Percentiles rank a stretch among this genome's conserved stretches.
phyloP scores from a whole-genome alignment of 1,284 basidiomycete genomes.

The Heterobasidion irregulare region DNA sequence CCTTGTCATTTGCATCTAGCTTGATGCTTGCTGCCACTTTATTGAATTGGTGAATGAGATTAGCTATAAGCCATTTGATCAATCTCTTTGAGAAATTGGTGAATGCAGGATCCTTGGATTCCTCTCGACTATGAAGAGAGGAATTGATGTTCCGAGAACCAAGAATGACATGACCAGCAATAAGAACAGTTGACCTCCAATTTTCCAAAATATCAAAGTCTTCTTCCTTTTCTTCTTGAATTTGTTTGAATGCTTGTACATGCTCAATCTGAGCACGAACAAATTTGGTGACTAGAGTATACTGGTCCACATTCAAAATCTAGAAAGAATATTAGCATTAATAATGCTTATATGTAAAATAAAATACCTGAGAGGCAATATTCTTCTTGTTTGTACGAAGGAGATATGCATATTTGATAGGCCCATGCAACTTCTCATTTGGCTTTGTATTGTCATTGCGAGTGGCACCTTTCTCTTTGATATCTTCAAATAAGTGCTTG shows the following conservation, averaged over 20 bases:
- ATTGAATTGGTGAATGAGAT: background rate
- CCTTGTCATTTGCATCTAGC: background rate
- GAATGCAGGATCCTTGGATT: background rate
- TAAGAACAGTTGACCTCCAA: background rate
- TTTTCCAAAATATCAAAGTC: background rate
- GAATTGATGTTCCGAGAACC: background rate
- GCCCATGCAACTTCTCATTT: constrained; percentile 17
- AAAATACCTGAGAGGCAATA: constrained; percentile 15
- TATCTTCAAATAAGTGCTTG: constrained; percentile 15
- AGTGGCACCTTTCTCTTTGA: constrained; percentile 15
- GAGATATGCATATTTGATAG: constrained; percentile 16
- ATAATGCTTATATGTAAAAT: no score
- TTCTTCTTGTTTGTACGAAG: constrained; percentile 21
- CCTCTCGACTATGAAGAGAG: background rate
- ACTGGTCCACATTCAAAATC: constrained; percentile 11
- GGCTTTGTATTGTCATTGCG: constrained; percentile 16
- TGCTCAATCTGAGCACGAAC: constrained; percentile 7
- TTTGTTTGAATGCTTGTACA: background rate
- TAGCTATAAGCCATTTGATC: background rate
- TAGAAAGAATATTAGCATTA: no score
- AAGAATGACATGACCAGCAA: constrained; percentile 1
- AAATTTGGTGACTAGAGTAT: background rate
- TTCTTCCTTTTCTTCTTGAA: background rate
- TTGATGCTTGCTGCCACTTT: background rate
- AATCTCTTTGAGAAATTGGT: constrained; percentile 5